A percentile compares a stretch with the other conserved stretches of the same genome.
Evolutionary conservation across 108 stramenopile genomes (phyloP).

Genomic region (Craspedostauros australis): DNA sequence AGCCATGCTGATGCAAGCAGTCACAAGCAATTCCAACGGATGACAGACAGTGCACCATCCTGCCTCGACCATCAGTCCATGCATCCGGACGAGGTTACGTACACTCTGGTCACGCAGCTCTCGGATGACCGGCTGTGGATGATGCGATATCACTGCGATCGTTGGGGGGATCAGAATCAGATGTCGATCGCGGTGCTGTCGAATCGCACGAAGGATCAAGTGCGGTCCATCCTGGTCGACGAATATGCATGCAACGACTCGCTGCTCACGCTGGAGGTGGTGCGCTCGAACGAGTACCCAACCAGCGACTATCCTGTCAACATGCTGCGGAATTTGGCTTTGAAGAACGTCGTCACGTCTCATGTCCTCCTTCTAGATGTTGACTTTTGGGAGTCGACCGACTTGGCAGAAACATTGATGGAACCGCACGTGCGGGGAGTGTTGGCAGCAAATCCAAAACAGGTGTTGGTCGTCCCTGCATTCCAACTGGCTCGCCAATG

Average conservation of each 20-base stretch:
- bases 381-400: conserved; percentile 78
- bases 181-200: conserved; percentile 70
- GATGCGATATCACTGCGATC: conserved; percentile 67
- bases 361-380: conserved; percentile 84
- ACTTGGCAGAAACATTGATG: conserved; percentile 46
- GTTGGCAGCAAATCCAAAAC: conserved; percentile 36
- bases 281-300: no score
- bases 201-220: no score
- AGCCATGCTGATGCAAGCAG: no score
- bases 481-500: conserved; percentile 63
- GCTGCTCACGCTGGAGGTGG: conserved; percentile 1
- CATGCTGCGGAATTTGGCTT: conserved; percentile 75
- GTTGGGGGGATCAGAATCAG: conserved; percentile 54
- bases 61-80: no score
- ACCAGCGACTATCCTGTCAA: conserved; percentile 89
- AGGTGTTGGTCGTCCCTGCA: conserved; percentile 70
- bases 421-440: conserved; percentile 18
- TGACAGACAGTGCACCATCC: no score
- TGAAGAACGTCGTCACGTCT: conserved; percentile 49
- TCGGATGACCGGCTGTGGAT: conserved; percentile 78
- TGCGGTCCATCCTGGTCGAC: conserved; percentile 16
- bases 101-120: conserved; percentile 68
- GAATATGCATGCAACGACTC: neutral
- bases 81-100: conserved; percentile 15
- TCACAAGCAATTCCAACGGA: no score